Evolutionary conservation across 805 yeast genomes (phyloP), one percentile per base, ranked within the genome.

Genomic region (Candida boidinii): DNA sequence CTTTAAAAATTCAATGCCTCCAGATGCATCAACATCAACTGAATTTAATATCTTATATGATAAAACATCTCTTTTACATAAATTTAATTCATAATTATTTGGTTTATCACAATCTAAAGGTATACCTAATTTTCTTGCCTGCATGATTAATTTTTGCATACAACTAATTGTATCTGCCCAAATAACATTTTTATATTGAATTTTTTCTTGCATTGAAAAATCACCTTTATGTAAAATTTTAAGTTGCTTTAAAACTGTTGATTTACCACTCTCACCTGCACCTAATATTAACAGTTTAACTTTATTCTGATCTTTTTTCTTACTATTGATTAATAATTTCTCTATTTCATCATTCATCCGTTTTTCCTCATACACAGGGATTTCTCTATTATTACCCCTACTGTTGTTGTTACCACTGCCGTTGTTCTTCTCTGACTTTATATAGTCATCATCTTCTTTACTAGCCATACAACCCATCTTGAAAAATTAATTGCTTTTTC

Each of bases 251-350:
- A 88, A 60, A 6, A 88, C 95, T 0, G 97, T 88, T 2, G 95
- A 82, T 53, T 88, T 88, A 5, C 97, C 96, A 32, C 90, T 78
- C 52, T 88, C 97, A 4, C 96, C 97, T 0, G 97, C 84, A 26
- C 97, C 96, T 23, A 87, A 59, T n/a, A 90, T 63, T 25, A 90
- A 57, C 39, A 90, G 63, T 52, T 80, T 85, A 23, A 80, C 69
- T 43, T 73, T 79, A 38, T 73, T 71, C 45, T 67, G 73, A 29
- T 70, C 76, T 30, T 64, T 59, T 37, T 68, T 70, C 39, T 68
- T 71, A 38, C 63, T 71, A 40, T 65, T 58, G 39, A 65, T 68
- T 35, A 82, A 50, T 13, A 75, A 60, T 46, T 76, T 78, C 42
- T 81, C 88, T 32, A 83, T 77, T 5, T 69, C 73, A 39, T 73